Conservation (phyloP, 495 filamentous ascomycete species). For the Thermothielavioides terrestris region DNA sequence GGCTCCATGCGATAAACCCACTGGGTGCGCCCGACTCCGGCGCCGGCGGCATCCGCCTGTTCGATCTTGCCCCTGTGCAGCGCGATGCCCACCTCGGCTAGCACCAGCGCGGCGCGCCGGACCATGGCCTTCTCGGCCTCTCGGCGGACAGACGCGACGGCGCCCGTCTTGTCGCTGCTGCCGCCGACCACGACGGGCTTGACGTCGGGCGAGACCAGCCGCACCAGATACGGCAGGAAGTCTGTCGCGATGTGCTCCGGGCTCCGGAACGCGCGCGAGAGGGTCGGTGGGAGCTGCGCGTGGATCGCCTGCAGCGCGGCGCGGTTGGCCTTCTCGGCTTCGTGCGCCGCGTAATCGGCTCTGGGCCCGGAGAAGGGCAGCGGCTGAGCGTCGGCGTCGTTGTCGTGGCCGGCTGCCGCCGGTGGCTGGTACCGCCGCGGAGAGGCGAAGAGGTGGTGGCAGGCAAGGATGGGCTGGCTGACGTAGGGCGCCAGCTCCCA, state of each 20-base stretch:
- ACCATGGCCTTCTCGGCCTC: slow-evolving; percentile 77
- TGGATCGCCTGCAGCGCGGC: slow-evolving; percentile 46
- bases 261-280: slow-evolving; percentile 69
- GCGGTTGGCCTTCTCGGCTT: slow-evolving; percentile 60
- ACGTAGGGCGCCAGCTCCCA: slow-evolving; percentile 86
- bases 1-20: slow-evolving; percentile 96
- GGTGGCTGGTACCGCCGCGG: slow-evolving; percentile 39
- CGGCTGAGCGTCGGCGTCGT: slow-evolving; percentile 44
- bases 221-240: slow-evolving; percentile 71
- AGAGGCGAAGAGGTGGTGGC: slow-evolving; percentile 83
- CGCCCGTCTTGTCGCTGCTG: slow-evolving; percentile 52
- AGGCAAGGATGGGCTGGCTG: slow-evolving; percentile 73
- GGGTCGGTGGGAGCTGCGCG: slow-evolving; percentile 47
- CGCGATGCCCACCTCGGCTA: slow-evolving; percentile 66
- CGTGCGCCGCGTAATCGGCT: slow-evolving; percentile 70
- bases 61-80: slow-evolving; percentile 81
- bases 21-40: slow-evolving; percentile 39
- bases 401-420: slow-evolving; percentile 40
- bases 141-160: slow-evolving; percentile 75
- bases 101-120: slow-evolving; percentile 64
- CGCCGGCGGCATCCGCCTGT: slow-evolving; percentile 34
- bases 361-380: slow-evolving; percentile 71
- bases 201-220: slow-evolving; percentile 77
- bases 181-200: slow-evolving; percentile 79
- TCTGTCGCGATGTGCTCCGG: slow-evolving; percentile 66